Conservation (phyloP, 2,329 filamentous ascomycete genomes). For the Curvularia spicifera region DNA sequence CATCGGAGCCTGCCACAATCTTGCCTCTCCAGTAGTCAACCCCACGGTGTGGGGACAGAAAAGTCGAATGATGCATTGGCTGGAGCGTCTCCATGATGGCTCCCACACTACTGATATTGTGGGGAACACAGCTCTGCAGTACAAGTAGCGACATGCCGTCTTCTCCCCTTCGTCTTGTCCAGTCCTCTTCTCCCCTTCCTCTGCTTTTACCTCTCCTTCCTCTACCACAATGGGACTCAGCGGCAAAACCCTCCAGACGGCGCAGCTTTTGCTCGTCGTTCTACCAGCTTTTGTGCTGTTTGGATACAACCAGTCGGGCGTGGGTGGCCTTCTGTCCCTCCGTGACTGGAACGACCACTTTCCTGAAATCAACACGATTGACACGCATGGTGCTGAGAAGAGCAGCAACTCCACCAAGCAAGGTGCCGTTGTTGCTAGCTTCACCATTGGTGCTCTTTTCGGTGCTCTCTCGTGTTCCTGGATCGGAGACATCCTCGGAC, state of each 20-base stretch:
- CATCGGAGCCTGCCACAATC: slow-evolving; percentile 1
- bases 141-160: slow-evolving; percentile 24
- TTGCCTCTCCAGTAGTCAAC: slow-evolving; percentile 13
- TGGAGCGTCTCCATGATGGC: slow-evolving; percentile 8
- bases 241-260: slow-evolving; percentile 38
- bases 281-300: slow-evolving; percentile 56
- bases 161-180: slow-evolving; percentile 12
- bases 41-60: slow-evolving; percentile 21
- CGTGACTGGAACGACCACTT: slow-evolving; percentile 54
- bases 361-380: slow-evolving; percentile 58
- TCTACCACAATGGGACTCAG: slow-evolving; percentile 22
- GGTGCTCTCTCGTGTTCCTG: slow-evolving; percentile 56
- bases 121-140: slow-evolving; percentile 21
- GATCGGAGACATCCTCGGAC: slow-evolving; percentile 55
- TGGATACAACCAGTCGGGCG: slow-evolving; percentile 60
- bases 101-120: slow-evolving; percentile 29
- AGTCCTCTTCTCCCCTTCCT: slow-evolving; percentile 11
- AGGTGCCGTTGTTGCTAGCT: slow-evolving; percentile 54
- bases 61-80: slow-evolving; percentile 10
- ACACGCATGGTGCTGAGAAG: slow-evolving; percentile 52
- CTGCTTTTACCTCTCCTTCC: slow-evolving; percentile 3
- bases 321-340: slow-evolving; percentile 56
- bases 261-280: slow-evolving; percentile 49
- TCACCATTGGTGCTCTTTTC: slow-evolving; percentile 56
- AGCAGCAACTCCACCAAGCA: slow-evolving; percentile 55